Percentiles rank a stretch among this genome's conserved stretches.
These are phyloP conservation scores for Meyerozyma sp. DNA, from an alignment of 1,139 yeast genomes.

Conservation along the genomic window DNA sequence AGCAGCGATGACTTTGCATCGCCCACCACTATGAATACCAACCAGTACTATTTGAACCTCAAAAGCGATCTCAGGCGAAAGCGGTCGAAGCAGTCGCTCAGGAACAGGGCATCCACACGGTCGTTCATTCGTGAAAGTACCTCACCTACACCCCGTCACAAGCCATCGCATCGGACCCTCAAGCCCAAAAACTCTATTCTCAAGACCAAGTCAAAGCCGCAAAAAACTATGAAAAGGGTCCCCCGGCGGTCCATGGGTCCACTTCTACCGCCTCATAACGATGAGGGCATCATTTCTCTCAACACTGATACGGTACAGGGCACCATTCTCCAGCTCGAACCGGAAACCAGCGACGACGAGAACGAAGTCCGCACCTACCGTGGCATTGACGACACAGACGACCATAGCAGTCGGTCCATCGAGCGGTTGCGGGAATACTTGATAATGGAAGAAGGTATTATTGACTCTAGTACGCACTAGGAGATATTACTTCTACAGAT, in stretches of 20 bases:
- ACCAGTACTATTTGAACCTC: constrained; percentile 21
- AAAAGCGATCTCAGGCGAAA: constrained; percentile 13
- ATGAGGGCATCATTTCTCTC: not conserved
- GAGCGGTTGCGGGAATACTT: not conserved
- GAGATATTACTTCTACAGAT: not conserved
- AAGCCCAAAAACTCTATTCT: constrained; percentile 40
- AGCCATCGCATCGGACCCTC: constrained; percentile 38
- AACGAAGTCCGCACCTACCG: constrained; percentile 1
- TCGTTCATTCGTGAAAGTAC: constrained; percentile 6
- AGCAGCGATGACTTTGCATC: constrained; percentile 7
- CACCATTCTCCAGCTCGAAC: not conserved
- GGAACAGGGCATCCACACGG: constrained; percentile 3
- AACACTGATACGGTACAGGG: not conserved
- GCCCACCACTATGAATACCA: constrained; percentile 15
- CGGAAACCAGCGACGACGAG: not conserved
- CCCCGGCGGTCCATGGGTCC: not conserved
- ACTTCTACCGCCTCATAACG: not conserved
- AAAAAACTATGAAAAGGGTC: not conserved
- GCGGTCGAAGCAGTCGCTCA: constrained; percentile 7
- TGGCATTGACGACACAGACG: not conserved
- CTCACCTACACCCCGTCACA: constrained; percentile 42
- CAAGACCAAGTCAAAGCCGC: constrained; percentile 13
- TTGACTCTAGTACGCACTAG: not conserved
- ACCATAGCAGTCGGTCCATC: not conserved
- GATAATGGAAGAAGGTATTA: not conserved